Conservation (phyloP, 345 rosid genomes). For the Salix exigua region DNA sequence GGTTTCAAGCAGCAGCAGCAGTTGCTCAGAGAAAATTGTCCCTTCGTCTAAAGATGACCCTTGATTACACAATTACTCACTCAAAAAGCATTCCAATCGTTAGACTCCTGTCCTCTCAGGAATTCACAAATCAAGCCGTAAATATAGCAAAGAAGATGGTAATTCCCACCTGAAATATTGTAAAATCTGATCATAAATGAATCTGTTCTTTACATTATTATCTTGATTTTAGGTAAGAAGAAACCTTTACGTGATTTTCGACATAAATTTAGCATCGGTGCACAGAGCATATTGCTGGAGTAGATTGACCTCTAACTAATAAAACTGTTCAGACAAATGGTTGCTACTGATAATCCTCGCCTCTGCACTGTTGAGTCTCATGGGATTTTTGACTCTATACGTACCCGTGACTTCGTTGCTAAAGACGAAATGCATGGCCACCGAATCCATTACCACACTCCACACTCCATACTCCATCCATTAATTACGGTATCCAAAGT, state of each 20-base stretch:
- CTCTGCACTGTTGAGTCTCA: slow-evolving; percentile 7
- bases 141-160: background rate
- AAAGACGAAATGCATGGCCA: slow-evolving; percentile 19
- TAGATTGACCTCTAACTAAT: slow-evolving; percentile 9
- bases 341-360: background rate
- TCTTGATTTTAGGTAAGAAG: no score
- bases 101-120: background rate
- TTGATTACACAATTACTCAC: background rate
- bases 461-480: slow-evolving; percentile 12
- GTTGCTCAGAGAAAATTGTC: background rate
- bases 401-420: slow-evolving; percentile 36
- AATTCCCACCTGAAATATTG: background rate
- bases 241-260: no score
- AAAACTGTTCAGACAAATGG: slow-evolving; percentile 8
- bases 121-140: slow-evolving; percentile 24
- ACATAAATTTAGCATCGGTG: no score
- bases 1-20: background rate
- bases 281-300: background rate
- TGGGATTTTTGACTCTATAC: slow-evolving; percentile 20
- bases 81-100: background rate
- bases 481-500: slow-evolving; percentile 38
- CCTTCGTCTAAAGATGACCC: background rate
- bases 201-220: no score
- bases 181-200: background rate
- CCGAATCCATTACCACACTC: background rate